Base-by-base conservation (phyloP, 2,329 filamentous ascomycete genomes). In the Talaromyces sp. region DNA sequence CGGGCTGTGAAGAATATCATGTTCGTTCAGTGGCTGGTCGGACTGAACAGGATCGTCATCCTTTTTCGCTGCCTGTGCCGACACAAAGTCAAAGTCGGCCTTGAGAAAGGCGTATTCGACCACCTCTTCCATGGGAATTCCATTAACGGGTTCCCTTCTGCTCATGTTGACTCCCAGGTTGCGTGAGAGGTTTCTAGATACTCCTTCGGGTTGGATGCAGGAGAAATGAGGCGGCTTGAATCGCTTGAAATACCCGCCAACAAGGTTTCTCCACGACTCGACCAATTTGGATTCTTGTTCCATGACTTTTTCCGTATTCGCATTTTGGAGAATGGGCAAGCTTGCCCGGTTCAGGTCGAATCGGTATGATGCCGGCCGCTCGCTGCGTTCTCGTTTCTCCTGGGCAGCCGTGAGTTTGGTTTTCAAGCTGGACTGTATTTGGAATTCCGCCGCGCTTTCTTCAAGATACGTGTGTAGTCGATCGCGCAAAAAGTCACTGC, bases 211-310 rank as follows among this genome's bases (percentile, higher is more conserved):
- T 8, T 69, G 70, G 58, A 76, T 74, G 65, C 79, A 77, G 51
- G 79, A 83, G 68, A 96, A 97, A 74, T 90, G 84, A 54, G 90
- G 83, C 0, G 95, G 93, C 66, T 86, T 87, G 78, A 98, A 98
- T 50, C 95, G 87, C 62, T 90, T 86, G 72, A 96, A 99, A 77
- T 99, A 99, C 32, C 95, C 95, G 54, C 95, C 95, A 6, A 99
- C 89, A 0, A 91, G 88, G 62, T 86, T 84, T 71, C 87, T 89
- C 86, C 96, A 99, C 59, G 88, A 84, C 41, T 83, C 79, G 27
- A 97, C 83, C 10, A 98, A 81, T 17, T 83, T 81, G 59, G 81
- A 84, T 73, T 96, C 88, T 56, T 96, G 78, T 59, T 86, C 79
- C 60, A 87, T 79, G 13, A 90, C 87, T 65, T 86, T 87, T 26